phyloP scores from a whole-genome alignment of 768 basidiomycete genomes.

The Termitomyces titanicus region DNA sequence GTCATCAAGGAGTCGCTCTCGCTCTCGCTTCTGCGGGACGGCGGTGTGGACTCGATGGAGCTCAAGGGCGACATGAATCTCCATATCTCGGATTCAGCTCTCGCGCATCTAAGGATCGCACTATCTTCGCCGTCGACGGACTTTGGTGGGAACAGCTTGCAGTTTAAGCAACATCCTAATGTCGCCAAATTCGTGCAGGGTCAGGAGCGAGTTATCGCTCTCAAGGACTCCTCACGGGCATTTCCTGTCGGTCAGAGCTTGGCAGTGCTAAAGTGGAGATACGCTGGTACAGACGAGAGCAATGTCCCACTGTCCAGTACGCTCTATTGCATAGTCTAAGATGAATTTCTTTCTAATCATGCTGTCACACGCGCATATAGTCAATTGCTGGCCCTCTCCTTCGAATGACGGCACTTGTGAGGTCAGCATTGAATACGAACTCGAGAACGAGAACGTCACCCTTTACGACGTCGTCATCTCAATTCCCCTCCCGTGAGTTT shows the following conservation, averaged over 20 bases:
- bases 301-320: constrained; percentile 88
- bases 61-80: constrained; percentile 95
- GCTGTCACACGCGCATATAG: constrained; percentile 34
- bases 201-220: constrained; percentile 58
- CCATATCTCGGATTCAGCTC: constrained; percentile 72
- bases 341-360: background rate
- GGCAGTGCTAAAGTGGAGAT: constrained; percentile 90
- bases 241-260: constrained; percentile 89
- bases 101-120: constrained; percentile 66
- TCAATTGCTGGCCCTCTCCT: constrained; percentile 96
- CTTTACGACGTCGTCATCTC: constrained; percentile 85
- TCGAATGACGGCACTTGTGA: constrained; percentile 91
- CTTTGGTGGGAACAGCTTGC: constrained; percentile 63
- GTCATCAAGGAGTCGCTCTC: constrained; percentile 81
- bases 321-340: constrained; percentile 21
- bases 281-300: constrained; percentile 87
- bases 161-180: constrained; percentile 97
- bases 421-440: constrained; percentile 96
- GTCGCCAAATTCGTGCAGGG: constrained; percentile 81
- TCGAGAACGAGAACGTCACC: constrained; percentile 78
- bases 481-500: constrained; percentile 87
- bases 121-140: constrained; percentile 55
- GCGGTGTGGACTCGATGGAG: constrained; percentile 86
- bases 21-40: constrained; percentile 81
- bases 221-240: constrained; percentile 77